Evolutionary conservation across 1,284 basidiomycete species (phyloP), one percentile per base, ranked within the genome.

Genomic region (Anthracocystis setariae): DNA sequence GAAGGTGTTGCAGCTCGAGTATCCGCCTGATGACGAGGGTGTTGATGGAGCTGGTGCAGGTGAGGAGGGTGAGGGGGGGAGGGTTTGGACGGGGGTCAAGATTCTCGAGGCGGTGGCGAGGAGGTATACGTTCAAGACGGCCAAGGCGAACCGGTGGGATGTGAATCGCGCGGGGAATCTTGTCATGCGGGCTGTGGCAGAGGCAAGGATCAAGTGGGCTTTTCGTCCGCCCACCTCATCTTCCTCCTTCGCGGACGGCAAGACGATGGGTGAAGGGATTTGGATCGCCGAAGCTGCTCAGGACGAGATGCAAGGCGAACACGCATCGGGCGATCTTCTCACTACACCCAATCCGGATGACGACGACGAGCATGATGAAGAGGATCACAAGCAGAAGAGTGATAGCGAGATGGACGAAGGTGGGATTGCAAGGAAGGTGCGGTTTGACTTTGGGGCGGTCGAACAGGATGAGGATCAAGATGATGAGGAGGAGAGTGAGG

Each of bases 111-210:
- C 89, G 3, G 91, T 91, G 80, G 92, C 93, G 0, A 82, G 87
- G 48, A 85, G 87, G 71, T 91, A 91, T 77, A 90, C 90, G 23
- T 79, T 72, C 57, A 60, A 93, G 37, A 96, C 93, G 42, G 93
- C 94, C 10, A 91, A 93, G 82, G 90, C 91, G 17, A 93, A 92
- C 7, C 84, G 94, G 58, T 90, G 92, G 8, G 94, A 96, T 84
- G 85, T 91, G 18, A 90, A 92, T 79, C 87, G 94, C 45, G 92
- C 93, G 1, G 94, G 92, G 18, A 94, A 95, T 80, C 87, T 89
- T 21, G 90, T 89, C 10, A 69, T 75, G 55, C 76, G 81, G 29
- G 85, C 87, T 8, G 85, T 93, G 21, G 90, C 92, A 0, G 91
- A 94, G 82, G 90, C 91, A 17, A 86, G 86, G 71, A 86, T 94